Evolutionary conservation across 305 asterid genomes (phyloP).

Genomic region (Fraxinus dipetala): DNA sequence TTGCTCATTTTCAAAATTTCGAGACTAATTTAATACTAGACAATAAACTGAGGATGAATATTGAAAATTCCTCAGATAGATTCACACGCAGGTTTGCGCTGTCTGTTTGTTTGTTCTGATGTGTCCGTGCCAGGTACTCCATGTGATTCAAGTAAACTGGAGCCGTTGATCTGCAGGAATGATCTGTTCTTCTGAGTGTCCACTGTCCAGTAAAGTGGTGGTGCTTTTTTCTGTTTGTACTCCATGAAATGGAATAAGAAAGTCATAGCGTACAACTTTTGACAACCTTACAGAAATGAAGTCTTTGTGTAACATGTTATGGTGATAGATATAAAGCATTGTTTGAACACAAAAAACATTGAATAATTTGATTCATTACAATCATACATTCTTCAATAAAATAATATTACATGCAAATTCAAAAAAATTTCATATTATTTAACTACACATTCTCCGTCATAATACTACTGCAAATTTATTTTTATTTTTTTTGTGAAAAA

Average conservation of each 20-base stretch:
- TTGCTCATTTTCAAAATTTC: not conserved
- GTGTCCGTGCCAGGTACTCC: slow-evolving; percentile 20
- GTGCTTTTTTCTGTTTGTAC: not conserved
- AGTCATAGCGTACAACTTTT: slow-evolving; percentile 28
- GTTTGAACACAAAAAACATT: too few species aligned
- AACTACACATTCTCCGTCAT: too few species aligned
- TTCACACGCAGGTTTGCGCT: not conserved
- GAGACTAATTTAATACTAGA: not conserved
- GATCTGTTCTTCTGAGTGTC: not conserved
- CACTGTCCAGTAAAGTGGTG: not conserved
- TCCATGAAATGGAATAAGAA: not conserved
- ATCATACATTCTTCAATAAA: too few species aligned
- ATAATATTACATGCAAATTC: too few species aligned
- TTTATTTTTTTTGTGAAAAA: too few species aligned
- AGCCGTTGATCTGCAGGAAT: not conserved
- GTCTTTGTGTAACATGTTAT: not conserved
- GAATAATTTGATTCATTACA: too few species aligned
- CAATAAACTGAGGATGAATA: not conserved
- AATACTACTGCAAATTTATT: too few species aligned
- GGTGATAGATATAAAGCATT: not conserved
- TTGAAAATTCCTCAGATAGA: not conserved
- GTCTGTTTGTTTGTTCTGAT: slow-evolving; percentile 3
- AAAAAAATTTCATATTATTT: too few species aligned
- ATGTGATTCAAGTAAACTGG: slow-evolving; percentile 25
- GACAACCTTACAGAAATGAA: not conserved